Percentiles rank a stretch among this genome's conserved stretches.
Evolutionary conservation across 225 moss, liverwort and hornwort genomes (phyloP).

Genomic region (Anthoceros angustus): DNA sequence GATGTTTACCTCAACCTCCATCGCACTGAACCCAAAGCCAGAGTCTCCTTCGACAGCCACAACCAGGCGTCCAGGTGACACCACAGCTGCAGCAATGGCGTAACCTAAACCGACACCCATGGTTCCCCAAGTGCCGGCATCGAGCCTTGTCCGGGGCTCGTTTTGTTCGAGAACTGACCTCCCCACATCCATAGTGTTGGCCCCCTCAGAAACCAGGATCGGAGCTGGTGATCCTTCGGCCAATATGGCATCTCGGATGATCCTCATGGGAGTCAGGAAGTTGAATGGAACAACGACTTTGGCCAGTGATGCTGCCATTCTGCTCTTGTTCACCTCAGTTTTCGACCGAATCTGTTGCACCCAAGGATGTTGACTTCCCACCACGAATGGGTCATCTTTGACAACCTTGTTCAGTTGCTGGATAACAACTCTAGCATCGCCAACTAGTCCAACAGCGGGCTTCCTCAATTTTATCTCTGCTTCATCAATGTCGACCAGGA

Average conservation of each 20-base stretch:
- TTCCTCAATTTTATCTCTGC: slow-evolving; percentile 66
- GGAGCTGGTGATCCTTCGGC: slow-evolving; percentile 78
- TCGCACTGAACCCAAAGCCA: slow-evolving; percentile 91
- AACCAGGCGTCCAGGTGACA: slow-evolving; percentile 61
- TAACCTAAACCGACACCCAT: slow-evolving; percentile 99
- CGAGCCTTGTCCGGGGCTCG: slow-evolving; percentile 80
- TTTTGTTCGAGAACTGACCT: slow-evolving; percentile 71
- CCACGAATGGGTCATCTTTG: slow-evolving; percentile 74
- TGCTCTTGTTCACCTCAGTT: slow-evolving; percentile 49
- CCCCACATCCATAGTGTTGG: slow-evolving; percentile 94
- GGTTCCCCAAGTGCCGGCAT: slow-evolving; percentile 98
- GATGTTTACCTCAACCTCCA: slow-evolving; percentile 80
- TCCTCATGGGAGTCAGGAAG: slow-evolving; percentile 68
- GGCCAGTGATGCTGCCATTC: slow-evolving; percentile 45
- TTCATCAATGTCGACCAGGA: slow-evolving; percentile 52
- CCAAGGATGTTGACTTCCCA: slow-evolving; percentile 73
- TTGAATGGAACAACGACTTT: slow-evolving; percentile 91
- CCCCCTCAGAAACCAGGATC: slow-evolving; percentile 91
- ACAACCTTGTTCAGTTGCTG: slow-evolving; percentile 52
- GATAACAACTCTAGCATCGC: slow-evolving; percentile 66
- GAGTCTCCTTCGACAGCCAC: slow-evolving; percentile 99
- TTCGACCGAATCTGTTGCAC: slow-evolving; percentile 52
- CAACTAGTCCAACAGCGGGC: slow-evolving; percentile 51
- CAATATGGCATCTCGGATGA: slow-evolving; percentile 80
- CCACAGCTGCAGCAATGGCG: slow-evolving; percentile 76